Base-by-base conservation (phyloP, 2,329 filamentous ascomycete genomes). In the Xylaria sp. region DNA sequence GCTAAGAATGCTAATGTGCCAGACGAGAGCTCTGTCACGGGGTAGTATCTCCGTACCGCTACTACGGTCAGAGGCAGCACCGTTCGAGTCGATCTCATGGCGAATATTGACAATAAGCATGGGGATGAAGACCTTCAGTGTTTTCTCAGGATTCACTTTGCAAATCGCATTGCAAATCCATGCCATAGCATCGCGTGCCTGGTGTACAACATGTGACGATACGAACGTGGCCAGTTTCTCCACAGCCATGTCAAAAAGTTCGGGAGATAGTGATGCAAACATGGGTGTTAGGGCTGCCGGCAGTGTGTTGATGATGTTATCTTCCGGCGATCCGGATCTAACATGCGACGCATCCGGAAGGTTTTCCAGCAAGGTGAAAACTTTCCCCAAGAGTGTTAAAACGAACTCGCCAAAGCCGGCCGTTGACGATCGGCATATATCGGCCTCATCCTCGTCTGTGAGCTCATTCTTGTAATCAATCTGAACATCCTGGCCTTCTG, bases 111-210 rank as follows among this genome's bases (percentile, higher is more conserved):
- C 88, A 60, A 97, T 92, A 63, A 98, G 86, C 84, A 97, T 94
- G 0, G 96, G 96, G 39, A 99, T 87, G 65, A 99, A 92, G 15
- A 94, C 89, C 78, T 94, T 96, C 60, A 99, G 85, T 0, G 96
- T 94, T 83, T 98, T 98, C 78, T 95, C 91, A 0, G 97, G 94
- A 75, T 97, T 93, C 74, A 97, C 94, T 82, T 98, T 98, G 86
- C 96, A 97, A 28, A 99, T 86, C 0, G 94, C 93, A 80, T 98
- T 98, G 82, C 95, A 93, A 63, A 98, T 98, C 87, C 97, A 99
- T 1, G 97, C 96, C 92, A 99, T 98, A 8, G 96, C 95, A 84
- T 99, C 96, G 73, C 95, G 87, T 63, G 96, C 95, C 81, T 98
- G 96, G 76, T 99, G 94, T 20, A 99, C 95, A 58, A 99, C 96